Conservation (phyloP, 768 basidiomycete species). For the Boletus vinaceobasis region DNA sequence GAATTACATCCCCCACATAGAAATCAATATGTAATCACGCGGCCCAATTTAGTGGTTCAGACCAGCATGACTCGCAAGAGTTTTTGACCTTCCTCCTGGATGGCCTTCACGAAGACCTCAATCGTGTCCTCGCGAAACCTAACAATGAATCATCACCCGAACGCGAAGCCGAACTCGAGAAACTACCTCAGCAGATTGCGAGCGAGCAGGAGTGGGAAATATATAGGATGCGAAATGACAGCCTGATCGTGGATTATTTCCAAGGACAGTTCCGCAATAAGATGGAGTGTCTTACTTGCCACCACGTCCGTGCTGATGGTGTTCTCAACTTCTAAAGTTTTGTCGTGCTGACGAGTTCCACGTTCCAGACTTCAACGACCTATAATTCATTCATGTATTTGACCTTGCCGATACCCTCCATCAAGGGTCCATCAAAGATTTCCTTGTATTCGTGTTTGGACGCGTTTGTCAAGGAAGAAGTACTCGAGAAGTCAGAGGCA, state of each 20-base stretch:
- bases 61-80: conserved; percentile 98
- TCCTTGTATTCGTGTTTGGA: conserved; percentile 81
- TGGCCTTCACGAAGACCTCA: conserved; percentile 86
- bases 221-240: conserved; percentile 88
- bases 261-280: conserved; percentile 95
- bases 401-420: conserved; percentile 80
- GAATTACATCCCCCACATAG: conserved; percentile 35
- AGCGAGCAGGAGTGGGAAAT: conserved; percentile 91
- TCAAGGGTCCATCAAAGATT: conserved; percentile 54
- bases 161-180: conserved; percentile 85
- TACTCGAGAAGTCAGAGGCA: conserved; percentile 89
- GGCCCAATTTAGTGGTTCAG: conserved; percentile 74
- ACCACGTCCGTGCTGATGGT: conserved; percentile 54
- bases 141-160: conserved; percentile 62
- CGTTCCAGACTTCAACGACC: conserved; percentile 84
- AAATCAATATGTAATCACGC: conserved; percentile 58
- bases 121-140: conserved; percentile 75
- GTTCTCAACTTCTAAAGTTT: conserved; percentile 1
- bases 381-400: conserved; percentile 97
- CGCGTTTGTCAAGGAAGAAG: conserved; percentile 85
- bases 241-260: conserved; percentile 93
- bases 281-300: conserved; percentile 86
- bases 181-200: conserved; percentile 80
- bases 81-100: conserved; percentile 93
- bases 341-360: conserved; percentile 8